Percentiles rank a stretch among this genome's conserved stretches.
phyloP scores from a whole-genome alignment of 306 rosid genomes.

The Rosa chinensis region DNA sequence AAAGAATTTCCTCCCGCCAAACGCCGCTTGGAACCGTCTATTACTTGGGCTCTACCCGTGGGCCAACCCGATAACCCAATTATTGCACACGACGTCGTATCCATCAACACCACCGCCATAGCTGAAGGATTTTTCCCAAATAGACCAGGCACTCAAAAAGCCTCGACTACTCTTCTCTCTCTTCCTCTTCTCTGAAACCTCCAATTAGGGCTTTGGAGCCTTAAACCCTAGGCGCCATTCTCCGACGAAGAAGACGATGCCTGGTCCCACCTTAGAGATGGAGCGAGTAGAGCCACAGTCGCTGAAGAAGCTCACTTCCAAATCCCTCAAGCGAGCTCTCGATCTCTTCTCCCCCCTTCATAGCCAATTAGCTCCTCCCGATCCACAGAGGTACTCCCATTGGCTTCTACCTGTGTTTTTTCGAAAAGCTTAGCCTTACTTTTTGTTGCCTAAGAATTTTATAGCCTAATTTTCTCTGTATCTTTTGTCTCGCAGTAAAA shows the following conservation, averaged over 20 bases:
- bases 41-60: neutral
- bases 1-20: no score
- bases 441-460: neutral
- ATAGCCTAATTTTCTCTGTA: neutral
- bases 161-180: neutral
- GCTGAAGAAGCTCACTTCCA: constrained; percentile 88
- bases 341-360: constrained; percentile 92
- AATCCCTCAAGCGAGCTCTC: constrained; percentile 86
- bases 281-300: constrained; percentile 93
- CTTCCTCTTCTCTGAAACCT: neutral
- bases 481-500: constrained; percentile 50
- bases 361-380: constrained; percentile 66
- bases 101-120: neutral
- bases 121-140: neutral
- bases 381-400: constrained; percentile 52
- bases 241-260: constrained; percentile 29
- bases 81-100: neutral
- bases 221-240: neutral
- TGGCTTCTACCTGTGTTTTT: neutral
- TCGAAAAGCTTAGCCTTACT: neutral
- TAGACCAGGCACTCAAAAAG: neutral
- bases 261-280: constrained; percentile 52
- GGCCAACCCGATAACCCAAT: neutral
- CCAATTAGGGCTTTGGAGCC: neutral
- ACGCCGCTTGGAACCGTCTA: no score